Percentiles rank a stretch among this genome's conserved stretches.
phyloP scores from a whole-genome alignment of 768 basidiomycete species.

The Sutorius australiensis region DNA sequence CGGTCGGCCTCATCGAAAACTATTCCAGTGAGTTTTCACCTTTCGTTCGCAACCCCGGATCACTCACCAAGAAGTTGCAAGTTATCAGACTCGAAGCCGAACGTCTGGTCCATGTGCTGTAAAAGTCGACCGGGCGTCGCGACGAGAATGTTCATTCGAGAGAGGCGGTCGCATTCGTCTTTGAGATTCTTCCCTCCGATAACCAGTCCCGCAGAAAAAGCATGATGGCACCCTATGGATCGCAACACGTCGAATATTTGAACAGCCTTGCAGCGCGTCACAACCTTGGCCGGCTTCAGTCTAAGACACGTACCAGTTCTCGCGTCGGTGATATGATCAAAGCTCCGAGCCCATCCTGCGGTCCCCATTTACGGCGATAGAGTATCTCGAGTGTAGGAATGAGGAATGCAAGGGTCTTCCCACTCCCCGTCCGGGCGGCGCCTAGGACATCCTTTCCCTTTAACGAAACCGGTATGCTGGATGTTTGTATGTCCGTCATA shows the following conservation, averaged over 20 bases:
- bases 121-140: constrained; percentile 93
- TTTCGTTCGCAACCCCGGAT: neutral
- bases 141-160: constrained; percentile 97
- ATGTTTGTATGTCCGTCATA: constrained; percentile 78
- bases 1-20: constrained; percentile 97
- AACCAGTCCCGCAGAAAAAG: constrained; percentile 90
- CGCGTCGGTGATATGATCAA: constrained; percentile 92
- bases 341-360: constrained; percentile 76
- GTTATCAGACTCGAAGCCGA: constrained; percentile 88
- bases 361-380: constrained; percentile 66
- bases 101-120: constrained; percentile 98
- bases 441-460: constrained; percentile 65
- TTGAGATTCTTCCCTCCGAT: constrained; percentile 96
- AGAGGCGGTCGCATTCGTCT: constrained; percentile 83
- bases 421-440: constrained; percentile 68
- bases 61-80: constrained; percentile 83
- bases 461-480: constrained; percentile 56
- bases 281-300: neutral
- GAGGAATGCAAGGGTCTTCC: constrained; percentile 72
- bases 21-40: constrained; percentile 26
- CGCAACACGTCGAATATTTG: constrained; percentile 97
- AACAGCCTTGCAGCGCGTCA: constrained; percentile 60
- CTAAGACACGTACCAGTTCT: constrained; percentile 62
- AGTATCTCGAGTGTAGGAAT: constrained; percentile 64
- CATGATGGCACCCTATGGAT: constrained; percentile 88